These are phyloP conservation scores for Scedosporium dehoogii DNA, from an alignment of 2,329 filamentous ascomycete species.

Conservation along the genomic window DNA sequence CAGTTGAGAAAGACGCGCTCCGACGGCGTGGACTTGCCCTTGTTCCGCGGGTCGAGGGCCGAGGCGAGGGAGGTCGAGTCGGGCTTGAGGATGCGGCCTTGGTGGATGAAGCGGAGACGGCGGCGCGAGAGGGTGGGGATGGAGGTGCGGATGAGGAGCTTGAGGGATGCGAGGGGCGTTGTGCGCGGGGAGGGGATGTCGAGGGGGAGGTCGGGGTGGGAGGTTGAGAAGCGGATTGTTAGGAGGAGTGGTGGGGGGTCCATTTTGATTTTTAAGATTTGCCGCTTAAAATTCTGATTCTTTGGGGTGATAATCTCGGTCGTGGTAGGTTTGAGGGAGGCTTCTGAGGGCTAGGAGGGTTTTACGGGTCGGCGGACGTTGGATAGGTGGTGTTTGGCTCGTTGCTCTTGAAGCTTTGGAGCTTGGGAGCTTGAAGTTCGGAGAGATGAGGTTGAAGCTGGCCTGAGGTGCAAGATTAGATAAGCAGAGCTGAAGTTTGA, in stretches of 20 bases:
- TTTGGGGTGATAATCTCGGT: not conserved
- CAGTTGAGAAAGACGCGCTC: constrained; percentile 80
- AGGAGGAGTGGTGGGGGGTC: constrained; percentile 48
- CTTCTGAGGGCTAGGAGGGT: constrained; percentile 10
- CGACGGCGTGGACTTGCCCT: constrained; percentile 53
- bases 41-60: constrained; percentile 48
- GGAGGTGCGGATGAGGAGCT: constrained; percentile 67
- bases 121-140: constrained; percentile 53
- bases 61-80: constrained; percentile 59
- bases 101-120: constrained; percentile 80
- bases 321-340: constrained; percentile 54
- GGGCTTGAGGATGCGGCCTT: constrained; percentile 67
- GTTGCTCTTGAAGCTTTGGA: not conserved
- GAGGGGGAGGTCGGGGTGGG: constrained; percentile 73
- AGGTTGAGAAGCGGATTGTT: constrained; percentile 82
- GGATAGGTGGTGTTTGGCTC: not conserved
- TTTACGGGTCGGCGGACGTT: not conserved
- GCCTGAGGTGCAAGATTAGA: not conserved
- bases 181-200: constrained; percentile 58
- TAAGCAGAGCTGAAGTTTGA: not conserved
- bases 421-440: not conserved
- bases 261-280: not conserved
- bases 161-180: constrained; percentile 69
- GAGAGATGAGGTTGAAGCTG: not conserved
- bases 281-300: not conserved